A percentile compares a stretch with the other conserved stretches of the same genome.
Conservation (phyloP, 768 basidiomycete species). For the Strobilomyces dryophilus region DNA sequence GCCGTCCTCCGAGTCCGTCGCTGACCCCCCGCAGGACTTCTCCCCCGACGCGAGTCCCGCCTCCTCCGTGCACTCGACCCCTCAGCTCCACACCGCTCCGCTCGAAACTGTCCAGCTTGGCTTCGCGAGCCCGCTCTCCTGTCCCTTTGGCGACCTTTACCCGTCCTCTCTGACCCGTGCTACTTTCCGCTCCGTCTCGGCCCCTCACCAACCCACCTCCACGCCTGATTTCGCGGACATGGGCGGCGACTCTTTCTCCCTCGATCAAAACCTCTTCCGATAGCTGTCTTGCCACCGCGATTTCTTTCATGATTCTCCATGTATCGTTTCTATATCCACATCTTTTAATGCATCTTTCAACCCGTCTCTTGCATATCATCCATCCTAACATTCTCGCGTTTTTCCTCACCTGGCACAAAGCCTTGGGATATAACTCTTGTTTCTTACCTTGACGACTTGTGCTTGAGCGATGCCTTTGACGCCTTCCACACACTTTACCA, state of each 20-base stretch:
- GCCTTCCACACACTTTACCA: constrained; percentile 16
- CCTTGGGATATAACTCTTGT: constrained; percentile 10
- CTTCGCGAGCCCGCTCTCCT: constrained; percentile 36
- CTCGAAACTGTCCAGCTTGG: constrained; percentile 39
- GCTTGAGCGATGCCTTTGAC: constrained; percentile 26
- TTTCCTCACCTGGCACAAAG: constrained; percentile 12
- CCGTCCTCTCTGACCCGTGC: constrained; percentile 19
- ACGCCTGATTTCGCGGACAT: constrained; percentile 41
- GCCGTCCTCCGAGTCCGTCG: neutral
- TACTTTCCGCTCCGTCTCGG: constrained; percentile 42
- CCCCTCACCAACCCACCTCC: constrained; percentile 28
- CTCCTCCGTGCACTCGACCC: constrained; percentile 54
- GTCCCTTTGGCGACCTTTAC: constrained; percentile 32
- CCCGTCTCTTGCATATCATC: constrained; percentile 33
- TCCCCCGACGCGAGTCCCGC: constrained; percentile 40
- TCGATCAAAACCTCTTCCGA: constrained; percentile 46
- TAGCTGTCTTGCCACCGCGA: constrained; percentile 28
- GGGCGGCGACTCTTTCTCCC: constrained; percentile 36
- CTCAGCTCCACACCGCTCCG: constrained; percentile 38
- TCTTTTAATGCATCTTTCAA: constrained; percentile 28
- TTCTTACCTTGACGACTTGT: constrained; percentile 23
- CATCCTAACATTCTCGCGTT: constrained; percentile 24
- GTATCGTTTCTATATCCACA: constrained; percentile 24
- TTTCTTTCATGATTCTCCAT: constrained; percentile 19
- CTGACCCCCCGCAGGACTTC: constrained; percentile 28